These are phyloP conservation scores for Pythium aphanidermatum DNA, from an alignment of 352 stramenopile genomes.

Conservation along the genomic window DNA sequence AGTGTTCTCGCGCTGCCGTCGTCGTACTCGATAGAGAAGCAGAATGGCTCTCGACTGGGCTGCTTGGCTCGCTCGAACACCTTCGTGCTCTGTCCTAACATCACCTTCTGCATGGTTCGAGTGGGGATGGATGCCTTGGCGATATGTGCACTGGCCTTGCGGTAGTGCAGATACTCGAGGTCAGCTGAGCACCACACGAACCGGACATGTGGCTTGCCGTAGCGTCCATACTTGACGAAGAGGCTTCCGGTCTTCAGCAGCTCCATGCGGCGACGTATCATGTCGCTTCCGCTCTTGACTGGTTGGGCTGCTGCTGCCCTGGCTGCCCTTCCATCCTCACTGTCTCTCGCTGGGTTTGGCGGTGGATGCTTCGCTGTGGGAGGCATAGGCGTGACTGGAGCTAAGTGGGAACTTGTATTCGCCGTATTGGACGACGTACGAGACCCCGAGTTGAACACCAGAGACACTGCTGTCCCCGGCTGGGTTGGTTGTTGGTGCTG, in stretches of 20 bases:
- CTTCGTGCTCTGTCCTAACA: slow-evolving; percentile 42
- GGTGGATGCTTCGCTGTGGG: not conserved
- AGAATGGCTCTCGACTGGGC: slow-evolving; percentile 39
- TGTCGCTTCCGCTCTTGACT: slow-evolving; percentile 34
- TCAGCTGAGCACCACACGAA: slow-evolving; percentile 78
- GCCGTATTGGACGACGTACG: not conserved
- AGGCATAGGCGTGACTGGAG: slow-evolving; percentile 9
- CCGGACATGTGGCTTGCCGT: slow-evolving; percentile 64
- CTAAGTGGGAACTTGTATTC: too few relatives aligned
- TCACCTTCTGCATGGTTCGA: slow-evolving; percentile 32
- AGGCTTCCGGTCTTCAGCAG: slow-evolving; percentile 62
- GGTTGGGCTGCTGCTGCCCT: slow-evolving; percentile 2
- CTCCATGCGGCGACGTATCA: slow-evolving; percentile 64
- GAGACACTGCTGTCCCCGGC: slow-evolving; percentile 16
- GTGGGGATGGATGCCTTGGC: slow-evolving; percentile 61
- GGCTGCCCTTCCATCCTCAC: slow-evolving; percentile 8
- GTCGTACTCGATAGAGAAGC: slow-evolving; percentile 77
- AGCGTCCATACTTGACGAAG: slow-evolving; percentile 78
- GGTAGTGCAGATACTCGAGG: slow-evolving; percentile 73
- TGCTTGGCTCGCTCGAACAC: slow-evolving; percentile 65
- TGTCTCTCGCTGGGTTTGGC: slow-evolving; percentile 4
- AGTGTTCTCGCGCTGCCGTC: slow-evolving; percentile 46
- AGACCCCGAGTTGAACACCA: slow-evolving; percentile 11
- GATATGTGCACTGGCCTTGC: slow-evolving; percentile 33
- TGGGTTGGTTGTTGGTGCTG: not conserved